Conservation (phyloP, 805 yeast genomes). For the Yarrowia deformans region DNA sequence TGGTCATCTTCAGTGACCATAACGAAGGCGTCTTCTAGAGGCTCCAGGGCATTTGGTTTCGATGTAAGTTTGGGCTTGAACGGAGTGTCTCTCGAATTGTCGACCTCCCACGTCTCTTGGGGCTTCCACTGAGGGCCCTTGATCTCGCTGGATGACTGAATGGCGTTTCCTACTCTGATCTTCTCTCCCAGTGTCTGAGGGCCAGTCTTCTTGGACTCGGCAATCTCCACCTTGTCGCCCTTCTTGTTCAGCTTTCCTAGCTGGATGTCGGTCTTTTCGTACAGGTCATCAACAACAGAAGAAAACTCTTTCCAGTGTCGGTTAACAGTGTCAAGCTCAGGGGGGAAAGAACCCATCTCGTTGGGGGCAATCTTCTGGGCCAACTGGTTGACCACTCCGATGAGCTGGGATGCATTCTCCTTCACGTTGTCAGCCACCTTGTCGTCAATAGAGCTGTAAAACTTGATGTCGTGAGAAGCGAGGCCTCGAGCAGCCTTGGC, state of each 20-base stretch:
- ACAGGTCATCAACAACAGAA: constrained; percentile 68
- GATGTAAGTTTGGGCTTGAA: constrained; percentile 74
- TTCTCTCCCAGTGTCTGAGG: constrained; percentile 24
- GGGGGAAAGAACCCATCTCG: constrained; percentile 51
- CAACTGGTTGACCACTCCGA: constrained; percentile 47
- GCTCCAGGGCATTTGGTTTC: constrained; percentile 73
- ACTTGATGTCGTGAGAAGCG: constrained; percentile 81
- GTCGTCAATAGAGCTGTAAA: constrained; percentile 68
- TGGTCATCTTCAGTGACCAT: constrained; percentile 48
- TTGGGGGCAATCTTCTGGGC: constrained; percentile 45
- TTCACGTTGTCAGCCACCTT: constrained; percentile 55
- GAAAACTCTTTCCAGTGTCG: constrained; percentile 67
- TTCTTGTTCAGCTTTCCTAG: constrained; percentile 56
- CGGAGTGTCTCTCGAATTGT: constrained; percentile 73
- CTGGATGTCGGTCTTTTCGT: constrained; percentile 78
- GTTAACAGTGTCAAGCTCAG: constrained; percentile 52
- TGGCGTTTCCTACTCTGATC: constrained; percentile 35
- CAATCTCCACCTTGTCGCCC: constrained; percentile 43
- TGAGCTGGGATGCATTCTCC: constrained; percentile 48
- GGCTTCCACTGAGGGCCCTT: constrained; percentile 52
- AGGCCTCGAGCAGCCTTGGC: constrained; percentile 73
- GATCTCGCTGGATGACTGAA: constrained; percentile 33
- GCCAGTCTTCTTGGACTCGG: constrained; percentile 32
- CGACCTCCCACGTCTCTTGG: constrained; percentile 56
- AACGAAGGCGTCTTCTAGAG: constrained; percentile 61